Evolutionary conservation across 495 filamentous ascomycete genomes (phyloP).

Genomic region (Endocarpon pusillum): DNA sequence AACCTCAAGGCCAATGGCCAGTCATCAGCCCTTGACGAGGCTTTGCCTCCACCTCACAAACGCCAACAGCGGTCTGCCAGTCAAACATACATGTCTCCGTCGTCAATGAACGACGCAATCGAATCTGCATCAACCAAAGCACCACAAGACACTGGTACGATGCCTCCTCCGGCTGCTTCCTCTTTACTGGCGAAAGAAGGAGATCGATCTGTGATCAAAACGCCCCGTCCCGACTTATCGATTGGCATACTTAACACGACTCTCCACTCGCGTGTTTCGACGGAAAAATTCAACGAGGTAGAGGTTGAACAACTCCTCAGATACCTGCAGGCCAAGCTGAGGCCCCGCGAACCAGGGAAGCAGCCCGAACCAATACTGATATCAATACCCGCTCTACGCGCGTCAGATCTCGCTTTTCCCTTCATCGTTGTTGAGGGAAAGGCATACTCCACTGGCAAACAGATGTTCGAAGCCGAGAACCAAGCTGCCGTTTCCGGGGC

Average conservation of each 20-base stretch:
- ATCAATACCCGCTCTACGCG: conserved; percentile 2
- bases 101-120: not conserved
- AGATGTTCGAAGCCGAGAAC: conserved; percentile 12
- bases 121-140: conserved; percentile 1
- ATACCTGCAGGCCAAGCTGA: conserved; percentile 3
- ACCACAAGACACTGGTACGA: not conserved
- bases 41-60: too few species aligned
- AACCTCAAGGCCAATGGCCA: conserved; percentile 5
- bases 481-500: conserved; percentile 15
- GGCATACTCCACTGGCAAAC: conserved; percentile 9
- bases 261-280: conserved; percentile 1
- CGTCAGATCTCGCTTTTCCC: conserved; percentile 3
- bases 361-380: too few species aligned
- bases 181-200: conserved; percentile 1
- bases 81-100: not conserved
- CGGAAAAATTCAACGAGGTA: conserved; percentile 3
- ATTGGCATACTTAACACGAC: conserved; percentile 6
- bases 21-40: too few species aligned
- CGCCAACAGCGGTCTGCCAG: not conserved
- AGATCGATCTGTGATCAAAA: conserved; percentile 6
- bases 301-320: conserved; percentile 4
- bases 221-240: conserved; percentile 9
- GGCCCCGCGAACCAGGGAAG: too few species aligned
- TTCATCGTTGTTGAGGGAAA: conserved; percentile 9
- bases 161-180: conserved; percentile 5